A percentile compares a stretch with the other conserved stretches of the same genome.
Conservation (phyloP, 495 filamentous ascomycete species). For the Neurospora sp. region DNA sequence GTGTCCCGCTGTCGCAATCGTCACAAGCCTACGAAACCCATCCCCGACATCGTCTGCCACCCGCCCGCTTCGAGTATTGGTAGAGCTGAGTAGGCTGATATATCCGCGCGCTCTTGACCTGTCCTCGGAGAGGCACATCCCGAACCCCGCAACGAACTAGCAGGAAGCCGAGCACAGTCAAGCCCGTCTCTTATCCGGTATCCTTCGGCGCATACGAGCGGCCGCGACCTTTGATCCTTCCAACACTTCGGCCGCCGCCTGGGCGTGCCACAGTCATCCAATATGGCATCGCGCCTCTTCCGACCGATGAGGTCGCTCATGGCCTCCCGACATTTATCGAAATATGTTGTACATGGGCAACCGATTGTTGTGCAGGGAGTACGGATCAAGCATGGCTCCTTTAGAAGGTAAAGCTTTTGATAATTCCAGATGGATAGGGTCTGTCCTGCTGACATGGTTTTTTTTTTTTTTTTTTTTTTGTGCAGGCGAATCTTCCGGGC, state of each 20-base stretch:
- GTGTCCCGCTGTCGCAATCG: not conserved
- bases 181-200: not conserved
- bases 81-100: not conserved
- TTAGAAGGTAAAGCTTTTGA: not conserved
- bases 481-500: not conserved
- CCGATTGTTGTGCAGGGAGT: constrained; percentile 24
- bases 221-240: not conserved
- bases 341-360: constrained; percentile 8
- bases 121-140: not conserved
- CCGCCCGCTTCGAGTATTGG: not conserved
- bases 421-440: not conserved
- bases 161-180: not conserved
- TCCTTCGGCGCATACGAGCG: not conserved
- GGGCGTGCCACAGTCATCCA: constrained; percentile 23
- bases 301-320: constrained; percentile 17
- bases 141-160: not conserved
- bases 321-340: constrained; percentile 3
- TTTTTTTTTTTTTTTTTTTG: not conserved
- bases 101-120: not conserved
- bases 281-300: constrained; percentile 26
- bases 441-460: not conserved
- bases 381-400: constrained; percentile 18
- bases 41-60: not conserved
- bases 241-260: constrained; percentile 22
- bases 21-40: not conserved